These are phyloP conservation scores for Nitzschia sp. DNA, from an alignment of 108 stramenopile species.

Conservation along the genomic window DNA sequence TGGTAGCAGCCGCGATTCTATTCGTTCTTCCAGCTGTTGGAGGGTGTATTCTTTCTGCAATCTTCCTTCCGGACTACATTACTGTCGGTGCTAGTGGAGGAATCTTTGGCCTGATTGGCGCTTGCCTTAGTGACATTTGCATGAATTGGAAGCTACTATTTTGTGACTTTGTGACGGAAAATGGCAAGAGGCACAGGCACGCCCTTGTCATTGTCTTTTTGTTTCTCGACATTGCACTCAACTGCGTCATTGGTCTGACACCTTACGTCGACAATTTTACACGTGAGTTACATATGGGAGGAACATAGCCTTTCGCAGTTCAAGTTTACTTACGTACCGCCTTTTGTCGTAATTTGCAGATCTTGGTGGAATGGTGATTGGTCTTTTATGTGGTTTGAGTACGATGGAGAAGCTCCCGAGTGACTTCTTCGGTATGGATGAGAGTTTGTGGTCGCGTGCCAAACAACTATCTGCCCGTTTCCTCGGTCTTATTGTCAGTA, in stretches of 20 bases:
- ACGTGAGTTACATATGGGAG: slow-evolving; percentile 35
- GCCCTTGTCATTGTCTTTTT: slow-evolving; percentile 70
- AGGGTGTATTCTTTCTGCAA: slow-evolving; percentile 85
- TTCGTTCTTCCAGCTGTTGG: slow-evolving; percentile 83
- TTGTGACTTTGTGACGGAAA: slow-evolving; percentile 69
- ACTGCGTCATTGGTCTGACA: slow-evolving; percentile 82
- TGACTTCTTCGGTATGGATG: slow-evolving; percentile 78
- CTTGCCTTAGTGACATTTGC: slow-evolving; percentile 87
- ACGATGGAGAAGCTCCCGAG: slow-evolving; percentile 77
- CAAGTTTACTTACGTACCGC: not conserved
- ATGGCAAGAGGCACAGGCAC: slow-evolving; percentile 69
- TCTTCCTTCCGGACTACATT: slow-evolving; percentile 90
- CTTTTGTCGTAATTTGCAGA: slow-evolving; percentile 24
- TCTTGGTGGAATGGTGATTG: slow-evolving; percentile 74
- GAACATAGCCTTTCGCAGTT: not conserved
- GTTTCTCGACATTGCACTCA: slow-evolving; percentile 78
- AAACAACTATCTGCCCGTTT: slow-evolving; percentile 67
- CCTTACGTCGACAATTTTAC: slow-evolving; percentile 93
- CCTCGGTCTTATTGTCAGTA: slow-evolving; percentile 65
- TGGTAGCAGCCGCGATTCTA: slow-evolving; percentile 56
- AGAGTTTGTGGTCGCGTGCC: slow-evolving; percentile 45
- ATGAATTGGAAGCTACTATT: slow-evolving; percentile 93
- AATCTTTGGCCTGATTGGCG: slow-evolving; percentile 93
- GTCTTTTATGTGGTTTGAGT: slow-evolving; percentile 75
- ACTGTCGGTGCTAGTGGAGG: slow-evolving; percentile 93